Conservation (phyloP, 345 rosid species). For the Eucalyptus lansdowneana region DNA sequence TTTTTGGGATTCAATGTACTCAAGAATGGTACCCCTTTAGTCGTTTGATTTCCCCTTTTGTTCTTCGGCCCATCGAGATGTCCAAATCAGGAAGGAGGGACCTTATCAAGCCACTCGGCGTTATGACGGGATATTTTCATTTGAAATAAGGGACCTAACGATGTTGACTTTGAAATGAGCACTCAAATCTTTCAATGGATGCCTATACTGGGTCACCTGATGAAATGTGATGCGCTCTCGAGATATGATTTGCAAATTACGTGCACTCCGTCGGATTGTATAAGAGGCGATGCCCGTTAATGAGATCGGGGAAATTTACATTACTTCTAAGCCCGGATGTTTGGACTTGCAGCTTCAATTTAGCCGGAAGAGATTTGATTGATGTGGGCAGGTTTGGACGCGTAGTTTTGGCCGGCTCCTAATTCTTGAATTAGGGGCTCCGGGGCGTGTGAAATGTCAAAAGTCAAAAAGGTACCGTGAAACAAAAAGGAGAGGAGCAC, state of each 20-base stretch:
- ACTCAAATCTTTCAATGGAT: rapidly evolving
- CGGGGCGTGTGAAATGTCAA: not conserved
- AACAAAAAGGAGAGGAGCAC: not conserved
- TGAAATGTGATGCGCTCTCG: rapidly evolving
- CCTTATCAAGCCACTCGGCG: not conserved
- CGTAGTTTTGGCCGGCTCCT: not conserved
- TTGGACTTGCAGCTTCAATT: not conserved
- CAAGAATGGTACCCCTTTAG: not conserved
- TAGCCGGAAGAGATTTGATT: not conserved
- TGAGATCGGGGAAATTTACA: not conserved
- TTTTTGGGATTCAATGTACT: not conserved
- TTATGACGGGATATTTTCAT: not conserved
- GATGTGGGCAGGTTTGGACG: not conserved
- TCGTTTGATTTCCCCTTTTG: not conserved
- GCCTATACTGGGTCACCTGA: rapidly evolving
- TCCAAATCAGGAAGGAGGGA: not conserved
- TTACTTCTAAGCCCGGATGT: not conserved
- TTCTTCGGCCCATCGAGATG: not conserved
- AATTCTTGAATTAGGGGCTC: not conserved
- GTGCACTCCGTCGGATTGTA: rapidly evolving
- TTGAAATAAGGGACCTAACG: not conserved
- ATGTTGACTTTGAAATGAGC: rapidly evolving
- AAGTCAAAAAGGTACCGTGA: not conserved
- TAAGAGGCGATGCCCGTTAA: not conserved
- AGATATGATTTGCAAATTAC: too few relatives aligned